A percentile compares a stretch with the other conserved stretches of the same genome.
These are phyloP conservation scores for Penicillium sp. DNA, from an alignment of 2,329 filamentous ascomycete species.

Conservation along the genomic window DNA sequence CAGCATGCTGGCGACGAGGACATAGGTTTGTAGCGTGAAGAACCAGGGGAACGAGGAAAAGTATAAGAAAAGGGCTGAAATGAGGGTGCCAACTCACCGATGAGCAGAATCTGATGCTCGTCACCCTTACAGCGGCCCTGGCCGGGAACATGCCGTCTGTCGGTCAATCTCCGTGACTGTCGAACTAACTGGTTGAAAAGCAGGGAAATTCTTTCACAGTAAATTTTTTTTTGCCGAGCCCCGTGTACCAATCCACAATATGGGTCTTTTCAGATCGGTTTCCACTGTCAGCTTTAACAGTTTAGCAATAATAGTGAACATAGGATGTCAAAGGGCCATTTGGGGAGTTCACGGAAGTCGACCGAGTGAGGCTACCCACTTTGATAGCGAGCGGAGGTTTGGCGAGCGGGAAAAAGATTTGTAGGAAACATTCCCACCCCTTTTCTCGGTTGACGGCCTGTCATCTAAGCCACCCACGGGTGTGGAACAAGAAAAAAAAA, in stretches of 20 bases:
- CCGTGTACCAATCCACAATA: constrained; percentile 9
- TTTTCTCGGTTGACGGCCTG: not conserved
- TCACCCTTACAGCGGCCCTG: constrained; percentile 9
- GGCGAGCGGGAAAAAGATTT: constrained; percentile 4
- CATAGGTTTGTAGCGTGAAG: not conserved
- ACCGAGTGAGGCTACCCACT: constrained; percentile 13
- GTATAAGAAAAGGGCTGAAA: not conserved
- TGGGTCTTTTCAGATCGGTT: constrained; percentile 9
- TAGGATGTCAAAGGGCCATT: not conserved
- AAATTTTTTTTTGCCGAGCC: constrained; percentile 14
- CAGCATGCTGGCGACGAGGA: constrained; percentile 20
- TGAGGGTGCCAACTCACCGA: constrained; percentile 15
- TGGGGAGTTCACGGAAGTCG: constrained; percentile 11
- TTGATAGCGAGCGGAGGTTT: not conserved
- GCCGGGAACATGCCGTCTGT: constrained; percentile 15
- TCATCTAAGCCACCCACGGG: not conserved
- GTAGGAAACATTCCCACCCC: not conserved
- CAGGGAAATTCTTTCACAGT: constrained; percentile 9
- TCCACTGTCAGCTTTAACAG: constrained; percentile 8
- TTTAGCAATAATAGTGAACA: not conserved
- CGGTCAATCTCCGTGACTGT: constrained; percentile 18
- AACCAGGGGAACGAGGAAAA: not conserved
- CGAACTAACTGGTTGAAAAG: constrained; percentile 4
- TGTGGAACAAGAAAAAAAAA: not conserved
- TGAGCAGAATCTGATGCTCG: constrained; percentile 10